Evolutionary conservation across 768 basidiomycete species (phyloP), one percentile per base, ranked within the genome.

Genomic region (Leccinum aurantiacum): DNA sequence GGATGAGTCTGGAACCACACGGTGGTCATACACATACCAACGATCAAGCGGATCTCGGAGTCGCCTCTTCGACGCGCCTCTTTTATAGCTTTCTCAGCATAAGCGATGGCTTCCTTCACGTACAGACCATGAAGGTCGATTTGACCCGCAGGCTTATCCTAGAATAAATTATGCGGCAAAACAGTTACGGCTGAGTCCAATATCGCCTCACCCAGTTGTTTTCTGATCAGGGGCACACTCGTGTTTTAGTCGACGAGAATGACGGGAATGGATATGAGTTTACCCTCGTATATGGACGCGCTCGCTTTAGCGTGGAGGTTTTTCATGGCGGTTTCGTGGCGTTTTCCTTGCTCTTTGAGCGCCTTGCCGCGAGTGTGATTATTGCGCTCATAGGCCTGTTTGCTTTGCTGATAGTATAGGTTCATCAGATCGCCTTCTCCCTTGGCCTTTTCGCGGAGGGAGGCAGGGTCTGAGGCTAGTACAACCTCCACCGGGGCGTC

Each of bases 111-210:
- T 75, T 98, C 96, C 69, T 92, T 92, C 59, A 96, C 94, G 71
- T 90, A 95, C 4, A 98, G 79, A 8, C 93, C 93, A 71, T 98
- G 95, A 46, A 98, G 77, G 74, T 98, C 96, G 51, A 97, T 78
- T 72, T 93, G 87, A 2, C 86, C 86, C 3, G 81, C 78, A 57
- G 80, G 72, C 49, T 83, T 88, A 62, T 88, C 83, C 84, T 88
- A 65, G 5, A 19, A 44, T 44, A 41, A 41, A 22, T 3, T 17
- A 2, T 67, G 41, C 33, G 60, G 37, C 54, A 47, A 54, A 51
- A 24, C 48, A 13, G 35, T 24, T 25, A 3, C 22, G 6, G 14
- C n/a, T 22, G 9, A 14, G 19, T 46, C 4, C 44, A 6, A 19
- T 46, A 11, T 6, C 41, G 25, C 37, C 55, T 49, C 60, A 86